Evolutionary conservation across 2,329 filamentous ascomycete genomes (phyloP).

Genomic region (Claviceps digitariae): DNA sequence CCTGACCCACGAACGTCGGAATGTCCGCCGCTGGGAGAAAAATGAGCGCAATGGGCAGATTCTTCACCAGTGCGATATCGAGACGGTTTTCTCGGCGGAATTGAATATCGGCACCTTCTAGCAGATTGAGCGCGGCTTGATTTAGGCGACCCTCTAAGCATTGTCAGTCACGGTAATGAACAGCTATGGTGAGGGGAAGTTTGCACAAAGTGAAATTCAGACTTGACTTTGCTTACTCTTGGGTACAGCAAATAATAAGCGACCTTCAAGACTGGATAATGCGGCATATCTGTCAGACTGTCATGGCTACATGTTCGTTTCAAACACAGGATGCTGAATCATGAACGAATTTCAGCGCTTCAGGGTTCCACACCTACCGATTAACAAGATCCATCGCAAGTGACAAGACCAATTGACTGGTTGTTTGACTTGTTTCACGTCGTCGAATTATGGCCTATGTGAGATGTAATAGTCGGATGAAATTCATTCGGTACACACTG

Average conservation of each 20-base stretch:
- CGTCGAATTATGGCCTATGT: neutral
- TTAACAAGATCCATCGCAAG: conserved; percentile 38
- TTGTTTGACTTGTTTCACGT: neutral
- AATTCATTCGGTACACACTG: neutral
- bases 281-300: neutral
- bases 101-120: conserved; percentile 89
- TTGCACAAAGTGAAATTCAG: neutral
- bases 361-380: conserved; percentile 25
- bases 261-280: conserved; percentile 63
- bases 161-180: neutral
- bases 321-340: neutral
- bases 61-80: conserved; percentile 96
- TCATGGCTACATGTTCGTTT: neutral
- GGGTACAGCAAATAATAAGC: conserved; percentile 91
- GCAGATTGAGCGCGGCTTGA: conserved; percentile 74
- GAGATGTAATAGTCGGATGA: neutral
- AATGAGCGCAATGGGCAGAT: conserved; percentile 85
- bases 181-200: neutral
- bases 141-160: conserved; percentile 71
- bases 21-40: conserved; percentile 97
- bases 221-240: conserved; percentile 57
- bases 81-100: conserved; percentile 90
- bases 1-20: conserved; percentile 92
- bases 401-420: neutral
- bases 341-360: neutral